A percentile compares a stretch with the other conserved stretches of the same genome.
These are phyloP conservation scores for Candida glaebosa DNA, from an alignment of 805 yeast genomes.

Conservation along the genomic window DNA sequence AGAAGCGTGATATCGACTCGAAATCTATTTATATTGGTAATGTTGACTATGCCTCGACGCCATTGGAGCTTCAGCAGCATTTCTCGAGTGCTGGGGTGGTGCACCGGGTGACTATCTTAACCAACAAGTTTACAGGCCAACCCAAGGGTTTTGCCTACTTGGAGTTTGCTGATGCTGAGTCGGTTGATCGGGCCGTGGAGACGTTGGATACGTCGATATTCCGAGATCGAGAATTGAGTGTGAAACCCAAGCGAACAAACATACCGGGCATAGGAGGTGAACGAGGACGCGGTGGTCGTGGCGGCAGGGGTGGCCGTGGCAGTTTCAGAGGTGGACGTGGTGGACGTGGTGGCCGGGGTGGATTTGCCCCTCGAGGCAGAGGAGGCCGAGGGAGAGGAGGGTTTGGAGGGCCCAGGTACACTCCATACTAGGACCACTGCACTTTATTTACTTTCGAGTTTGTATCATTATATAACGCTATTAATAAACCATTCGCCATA, in stretches of 20 bases:
- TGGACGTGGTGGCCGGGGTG: constrained; percentile 22
- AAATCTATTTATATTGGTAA: constrained; percentile 80
- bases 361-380: constrained; percentile 23
- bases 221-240: constrained; percentile 69
- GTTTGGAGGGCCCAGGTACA: constrained; percentile 14
- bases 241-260: constrained; percentile 75
- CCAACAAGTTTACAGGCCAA: constrained; percentile 70
- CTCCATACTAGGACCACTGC: constrained; percentile 13
- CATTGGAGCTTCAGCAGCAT: constrained; percentile 74
- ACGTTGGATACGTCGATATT: constrained; percentile 62
- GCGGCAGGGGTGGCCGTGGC: constrained; percentile 14
- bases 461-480: neutral
- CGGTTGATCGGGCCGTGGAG: constrained; percentile 60
- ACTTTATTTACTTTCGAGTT: neutral
- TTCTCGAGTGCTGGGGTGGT: constrained; percentile 70
- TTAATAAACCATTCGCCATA: neutral
- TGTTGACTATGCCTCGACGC: constrained; percentile 76
- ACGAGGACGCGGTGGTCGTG: constrained; percentile 37
- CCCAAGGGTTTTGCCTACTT: constrained; percentile 88
- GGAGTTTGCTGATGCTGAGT: constrained; percentile 70
- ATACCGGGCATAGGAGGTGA: constrained; percentile 58
- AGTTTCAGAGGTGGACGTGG: constrained; percentile 20
- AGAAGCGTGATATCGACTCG: constrained; percentile 66
- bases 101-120: constrained; percentile 73
- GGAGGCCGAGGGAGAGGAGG: constrained; percentile 25